Conservation (phyloP, 345 rosid genomes). For the Pugionium dolabratum region DNA sequence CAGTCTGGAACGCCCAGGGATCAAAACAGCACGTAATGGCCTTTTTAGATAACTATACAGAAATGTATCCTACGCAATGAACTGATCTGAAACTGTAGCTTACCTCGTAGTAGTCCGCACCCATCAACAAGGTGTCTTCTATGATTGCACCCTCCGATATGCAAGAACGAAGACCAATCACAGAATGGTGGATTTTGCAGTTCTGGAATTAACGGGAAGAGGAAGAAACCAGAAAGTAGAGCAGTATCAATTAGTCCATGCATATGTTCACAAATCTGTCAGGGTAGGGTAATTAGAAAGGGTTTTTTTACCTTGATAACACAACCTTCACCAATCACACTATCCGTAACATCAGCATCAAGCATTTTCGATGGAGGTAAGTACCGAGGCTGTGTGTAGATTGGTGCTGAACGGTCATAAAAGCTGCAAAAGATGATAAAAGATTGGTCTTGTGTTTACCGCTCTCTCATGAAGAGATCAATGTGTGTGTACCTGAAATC, state of each 20-base stretch:
- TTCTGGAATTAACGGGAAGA: constrained; percentile 49
- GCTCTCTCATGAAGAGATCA: background rate
- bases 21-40: background rate
- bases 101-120: constrained; percentile 97
- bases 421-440: constrained; percentile 50
- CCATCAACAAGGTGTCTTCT: constrained; percentile 90
- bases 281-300: no score
- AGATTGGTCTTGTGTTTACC: background rate
- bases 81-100: background rate
- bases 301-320: constrained; percentile 66
- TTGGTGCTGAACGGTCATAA: constrained; percentile 95
- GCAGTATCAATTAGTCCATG: no score
- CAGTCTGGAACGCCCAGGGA: constrained; percentile 51
- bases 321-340: constrained; percentile 97
- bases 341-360: constrained; percentile 96
- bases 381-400: constrained; percentile 95
- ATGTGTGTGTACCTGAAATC: constrained; percentile 69
- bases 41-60: background rate
- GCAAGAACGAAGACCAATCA: constrained; percentile 93
- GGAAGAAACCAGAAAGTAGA: background rate
- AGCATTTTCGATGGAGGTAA: constrained; percentile 98
- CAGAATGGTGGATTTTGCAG: constrained; percentile 93
- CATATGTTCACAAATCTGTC: no score
- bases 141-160: constrained; percentile 94
- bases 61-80: background rate